These are phyloP conservation scores for Ceratocystis ficicola DNA, from an alignment of 2,329 filamentous ascomycete species.

Conservation along the genomic window DNA sequence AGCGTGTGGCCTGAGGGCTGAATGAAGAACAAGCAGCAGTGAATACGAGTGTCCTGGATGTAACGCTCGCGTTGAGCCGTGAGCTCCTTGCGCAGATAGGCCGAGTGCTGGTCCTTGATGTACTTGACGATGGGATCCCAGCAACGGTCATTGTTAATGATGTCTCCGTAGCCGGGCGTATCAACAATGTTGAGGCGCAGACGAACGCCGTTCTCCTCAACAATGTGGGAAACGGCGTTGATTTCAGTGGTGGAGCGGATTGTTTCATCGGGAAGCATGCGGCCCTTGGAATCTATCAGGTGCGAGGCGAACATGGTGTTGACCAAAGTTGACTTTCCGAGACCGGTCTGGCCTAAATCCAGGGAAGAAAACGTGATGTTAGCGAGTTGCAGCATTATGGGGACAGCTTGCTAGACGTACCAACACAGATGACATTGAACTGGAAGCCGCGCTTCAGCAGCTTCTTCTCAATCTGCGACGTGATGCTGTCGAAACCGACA, in stretches of 20 bases:
- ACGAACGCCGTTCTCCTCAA: slow-evolving; percentile 98
- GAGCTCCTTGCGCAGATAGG: slow-evolving; percentile 97
- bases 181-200: slow-evolving; percentile 97
- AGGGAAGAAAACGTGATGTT: slow-evolving; percentile 11
- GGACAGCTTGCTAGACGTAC: slow-evolving; percentile 46
- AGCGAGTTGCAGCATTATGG: background rate
- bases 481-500: slow-evolving; percentile 99
- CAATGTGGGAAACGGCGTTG: slow-evolving; percentile 93
- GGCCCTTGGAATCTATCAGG: slow-evolving; percentile 97
- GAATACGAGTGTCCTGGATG: slow-evolving; percentile 97
- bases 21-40: slow-evolving; percentile 99
- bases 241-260: slow-evolving; percentile 96
- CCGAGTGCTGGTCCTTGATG: slow-evolving; percentile 99
- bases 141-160: slow-evolving; percentile 99
- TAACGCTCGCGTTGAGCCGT: slow-evolving; percentile 98
- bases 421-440: slow-evolving; percentile 99
- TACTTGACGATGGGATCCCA: slow-evolving; percentile 99
- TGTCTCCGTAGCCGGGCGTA: slow-evolving; percentile 93
- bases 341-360: slow-evolving; percentile 76
- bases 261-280: slow-evolving; percentile 80
- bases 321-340: slow-evolving; percentile 97
- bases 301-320: slow-evolving; percentile 99
- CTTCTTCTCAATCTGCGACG: slow-evolving; percentile 98
- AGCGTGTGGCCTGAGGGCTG: slow-evolving; percentile 95
- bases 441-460: slow-evolving; percentile 98